Percentiles rank a stretch among this genome's conserved stretches.
Evolutionary conservation across 441 rosid species (phyloP).

Genomic region (Breynia disticha): DNA sequence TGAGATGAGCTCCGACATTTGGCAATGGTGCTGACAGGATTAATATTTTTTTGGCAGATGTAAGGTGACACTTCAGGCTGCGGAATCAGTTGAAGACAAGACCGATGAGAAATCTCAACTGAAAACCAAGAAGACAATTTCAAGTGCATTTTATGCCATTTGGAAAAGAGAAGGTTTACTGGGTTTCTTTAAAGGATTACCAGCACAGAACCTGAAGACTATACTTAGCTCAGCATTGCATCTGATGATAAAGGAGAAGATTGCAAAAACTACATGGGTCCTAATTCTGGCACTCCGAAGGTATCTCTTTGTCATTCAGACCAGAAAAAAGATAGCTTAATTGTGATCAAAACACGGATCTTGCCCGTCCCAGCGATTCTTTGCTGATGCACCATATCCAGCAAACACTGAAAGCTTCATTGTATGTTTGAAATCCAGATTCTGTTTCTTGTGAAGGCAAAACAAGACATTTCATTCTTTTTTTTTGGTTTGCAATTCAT

Average conservation of each 20-base stretch:
- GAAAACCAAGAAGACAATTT: constrained; percentile 34
- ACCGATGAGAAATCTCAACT: constrained; percentile 16
- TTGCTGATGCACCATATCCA: not conserved
- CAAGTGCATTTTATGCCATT: constrained; percentile 44
- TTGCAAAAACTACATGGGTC: constrained; percentile 70
- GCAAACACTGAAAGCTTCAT: not conserved
- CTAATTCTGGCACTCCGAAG: constrained; percentile 51
- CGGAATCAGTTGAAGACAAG: constrained; percentile 43
- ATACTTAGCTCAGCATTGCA: constrained; percentile 76
- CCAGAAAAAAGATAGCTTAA: constrained; percentile 31
- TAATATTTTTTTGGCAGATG: constrained; percentile 39
- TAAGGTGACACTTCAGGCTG: constrained; percentile 79
- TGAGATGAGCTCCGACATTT: no score
- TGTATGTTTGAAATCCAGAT: not conserved
- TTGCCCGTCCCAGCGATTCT: not conserved
- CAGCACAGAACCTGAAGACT: constrained; percentile 81
- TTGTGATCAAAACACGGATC: not conserved
- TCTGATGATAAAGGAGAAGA: constrained; percentile 87
- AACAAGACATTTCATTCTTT: no score
- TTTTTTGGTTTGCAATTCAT: no score
- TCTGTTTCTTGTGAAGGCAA: no score
- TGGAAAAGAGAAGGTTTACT: constrained; percentile 72
- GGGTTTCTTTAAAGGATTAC: constrained; percentile 84
- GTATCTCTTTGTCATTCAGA: constrained; percentile 22
- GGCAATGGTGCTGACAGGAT: not conserved